Base-by-base conservation (phyloP, 805 yeast species). In the Lipomyces sp. region DNA sequence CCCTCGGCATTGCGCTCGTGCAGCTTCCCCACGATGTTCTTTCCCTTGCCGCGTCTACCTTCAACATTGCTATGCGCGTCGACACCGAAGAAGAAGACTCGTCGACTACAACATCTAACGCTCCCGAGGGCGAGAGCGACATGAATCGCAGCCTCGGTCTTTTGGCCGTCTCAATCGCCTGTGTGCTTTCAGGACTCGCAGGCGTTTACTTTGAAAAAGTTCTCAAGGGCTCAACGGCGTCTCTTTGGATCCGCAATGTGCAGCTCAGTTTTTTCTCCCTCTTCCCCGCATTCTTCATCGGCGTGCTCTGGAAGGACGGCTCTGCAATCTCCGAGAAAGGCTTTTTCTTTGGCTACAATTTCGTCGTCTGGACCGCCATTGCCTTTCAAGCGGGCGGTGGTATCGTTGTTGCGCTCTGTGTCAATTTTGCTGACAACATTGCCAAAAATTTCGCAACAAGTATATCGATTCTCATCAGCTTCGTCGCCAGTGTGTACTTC, bases 171-270 rank as follows among this genome's bases (percentile, higher is more conserved):
- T 44, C 62, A 5, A 43, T 64, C 24, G 73, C 74, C 10, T 71
- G 74, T 51, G 53, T 68, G 7, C 57, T 70, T 35, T 63, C 69
- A 21, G 74, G 74, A 5, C 61, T 71, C 34, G 74, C 74, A 4
- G 74, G 74, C n/a, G 72, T 71, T 36, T 71, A 71, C 62, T 70
- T 71, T 56, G 74, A 71, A 45, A 69, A 69, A 57, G 73, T 69
- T 26, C 65, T 71, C 45, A 71, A 71, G 57, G 71, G 70, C 35
- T 49, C 69, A 18, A 62, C 60, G 45, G 63, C 65, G 31, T 49
- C 59, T 6, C 61, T 71, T 19, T 71, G 74, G 74, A 61, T 66
- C 36, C 70, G 74, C 35, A 71, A 71, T 50, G 65, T 71, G 26
- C 74, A 71, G 59, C 65, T 71, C 35, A 63, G 69, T 21, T 60